These are phyloP conservation scores for Wickerhamiella spandovensis DNA, from an alignment of 805 yeast genomes.

Conservation along the genomic window DNA sequence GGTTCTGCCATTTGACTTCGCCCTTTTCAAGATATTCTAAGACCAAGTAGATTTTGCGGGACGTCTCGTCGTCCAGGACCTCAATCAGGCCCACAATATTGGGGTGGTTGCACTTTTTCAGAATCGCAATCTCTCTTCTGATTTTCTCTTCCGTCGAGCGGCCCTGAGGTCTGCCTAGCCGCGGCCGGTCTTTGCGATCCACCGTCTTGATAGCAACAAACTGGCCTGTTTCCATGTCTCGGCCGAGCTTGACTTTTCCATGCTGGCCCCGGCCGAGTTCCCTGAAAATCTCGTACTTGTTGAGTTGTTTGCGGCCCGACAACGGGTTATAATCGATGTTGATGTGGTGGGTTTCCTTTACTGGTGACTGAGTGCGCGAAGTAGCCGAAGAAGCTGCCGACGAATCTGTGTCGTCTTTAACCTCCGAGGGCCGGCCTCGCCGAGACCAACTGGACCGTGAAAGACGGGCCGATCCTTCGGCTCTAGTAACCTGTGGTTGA, in stretches of 20 bases:
- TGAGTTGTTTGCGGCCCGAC: conserved; percentile 64
- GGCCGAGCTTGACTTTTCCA: conserved; percentile 92
- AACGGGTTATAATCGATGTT: conserved; percentile 81
- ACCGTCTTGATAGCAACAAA: conserved; percentile 90
- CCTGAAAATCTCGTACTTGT: conserved; percentile 74
- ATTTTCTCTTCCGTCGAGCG: conserved; percentile 54
- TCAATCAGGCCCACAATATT: conserved; percentile 80
- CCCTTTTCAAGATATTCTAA: conserved; percentile 84
- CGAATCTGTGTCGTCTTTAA: not conserved
- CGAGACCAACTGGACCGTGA: not conserved
- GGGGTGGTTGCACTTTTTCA: conserved; percentile 85
- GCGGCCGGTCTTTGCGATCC: conserved; percentile 53
- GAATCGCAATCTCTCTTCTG: conserved; percentile 78
- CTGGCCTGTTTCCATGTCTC: conserved; percentile 41
- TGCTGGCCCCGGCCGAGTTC: conserved; percentile 96
- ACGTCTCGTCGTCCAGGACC: conserved; percentile 73
- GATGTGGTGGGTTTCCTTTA: conserved; percentile 73
- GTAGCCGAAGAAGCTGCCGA: not conserved
- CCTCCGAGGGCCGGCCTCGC: not conserved
- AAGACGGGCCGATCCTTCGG: not conserved
- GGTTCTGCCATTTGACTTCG: conserved; percentile 69
- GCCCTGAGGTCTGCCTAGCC: conserved; percentile 33
- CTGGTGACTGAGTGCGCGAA: conserved; percentile 24
- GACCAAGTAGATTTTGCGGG: conserved; percentile 79
- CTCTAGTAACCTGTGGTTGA: not conserved